A percentile compares a stretch with the other conserved stretches of the same genome.
These are phyloP conservation scores for Eimeria necatrix DNA, from an alignment of 169 alveolate genomes.

Conservation along the genomic window DNA sequence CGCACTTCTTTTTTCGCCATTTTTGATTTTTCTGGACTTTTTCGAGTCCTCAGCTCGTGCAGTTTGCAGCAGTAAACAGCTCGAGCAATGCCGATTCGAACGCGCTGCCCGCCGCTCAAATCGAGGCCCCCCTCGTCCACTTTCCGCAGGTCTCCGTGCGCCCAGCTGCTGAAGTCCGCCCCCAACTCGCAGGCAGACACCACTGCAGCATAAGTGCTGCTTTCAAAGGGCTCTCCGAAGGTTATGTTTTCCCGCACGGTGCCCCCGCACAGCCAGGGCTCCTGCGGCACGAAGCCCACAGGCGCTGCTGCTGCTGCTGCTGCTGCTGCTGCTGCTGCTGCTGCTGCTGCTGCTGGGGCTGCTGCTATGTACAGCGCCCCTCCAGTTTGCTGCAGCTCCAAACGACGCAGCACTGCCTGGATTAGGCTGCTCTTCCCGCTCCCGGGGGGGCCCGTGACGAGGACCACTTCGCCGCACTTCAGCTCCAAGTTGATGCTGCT, in stretches of 20 bases:
- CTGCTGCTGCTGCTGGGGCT: neutral
- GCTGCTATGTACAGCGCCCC: constrained; percentile 47
- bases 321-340: neutral
- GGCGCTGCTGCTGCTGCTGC: constrained; percentile 59
- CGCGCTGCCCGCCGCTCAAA: constrained; percentile 93
- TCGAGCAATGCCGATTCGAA: constrained; percentile 92
- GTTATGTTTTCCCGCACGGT: constrained; percentile 89
- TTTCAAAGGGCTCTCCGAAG: constrained; percentile 85
- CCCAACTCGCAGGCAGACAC: constrained; percentile 85
- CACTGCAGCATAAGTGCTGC: constrained; percentile 81
- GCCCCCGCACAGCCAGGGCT: constrained; percentile 91
- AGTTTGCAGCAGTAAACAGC: constrained; percentile 86
- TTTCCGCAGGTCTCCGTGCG: constrained; percentile 86
- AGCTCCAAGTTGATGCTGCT: neutral
- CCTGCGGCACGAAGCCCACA: constrained; percentile 88
- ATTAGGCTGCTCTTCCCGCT: constrained; percentile 91
- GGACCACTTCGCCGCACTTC: constrained; percentile 84
- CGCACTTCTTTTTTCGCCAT: neutral
- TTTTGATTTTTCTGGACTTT: neutral
- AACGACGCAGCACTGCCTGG: constrained; percentile 83
- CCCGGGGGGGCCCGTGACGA: constrained; percentile 91
- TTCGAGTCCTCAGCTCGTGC: constrained; percentile 6
- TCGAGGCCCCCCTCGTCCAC: constrained; percentile 93
- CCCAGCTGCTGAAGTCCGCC: constrained; percentile 86
- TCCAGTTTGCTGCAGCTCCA: neutral